Evolutionary conservation across 768 basidiomycete genomes (phyloP).

Genomic region (Hygrophorus russula): DNA sequence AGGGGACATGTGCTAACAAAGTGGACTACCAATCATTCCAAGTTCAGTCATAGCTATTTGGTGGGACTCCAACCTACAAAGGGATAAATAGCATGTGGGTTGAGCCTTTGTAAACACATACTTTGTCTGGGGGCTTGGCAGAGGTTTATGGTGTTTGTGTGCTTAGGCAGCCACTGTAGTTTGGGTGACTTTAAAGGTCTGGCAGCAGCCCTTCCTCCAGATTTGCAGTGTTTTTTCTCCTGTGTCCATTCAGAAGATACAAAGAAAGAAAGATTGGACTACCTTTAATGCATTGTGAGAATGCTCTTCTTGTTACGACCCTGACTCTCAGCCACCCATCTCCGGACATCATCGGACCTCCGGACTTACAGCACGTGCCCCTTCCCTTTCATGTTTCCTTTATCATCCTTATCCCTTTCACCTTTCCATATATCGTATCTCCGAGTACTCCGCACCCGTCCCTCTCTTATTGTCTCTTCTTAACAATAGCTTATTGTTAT

Average conservation of each 20-base stretch:
- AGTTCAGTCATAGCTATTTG: constrained; percentile 52
- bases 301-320: constrained; percentile 54
- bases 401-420: too few relatives aligned
- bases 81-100: background rate
- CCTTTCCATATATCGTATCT: too few relatives aligned
- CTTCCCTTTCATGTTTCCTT: too few relatives aligned
- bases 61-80: constrained; percentile 37
- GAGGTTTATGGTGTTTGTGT: constrained; percentile 43
- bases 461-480: too few relatives aligned
- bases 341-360: too few relatives aligned
- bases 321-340: too few relatives aligned
- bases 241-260: constrained; percentile 7
- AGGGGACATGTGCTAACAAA: constrained; percentile 37
- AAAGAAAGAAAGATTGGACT: constrained; percentile 4
- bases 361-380: too few relatives aligned
- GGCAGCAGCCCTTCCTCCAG: constrained; percentile 11
- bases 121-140: constrained; percentile 39
- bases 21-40: constrained; percentile 43
- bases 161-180: constrained; percentile 55
- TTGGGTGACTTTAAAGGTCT: constrained; percentile 19
- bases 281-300: constrained; percentile 45
- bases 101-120: constrained; percentile 1
- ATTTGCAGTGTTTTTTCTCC: constrained; percentile 18
- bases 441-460: too few relatives aligned
- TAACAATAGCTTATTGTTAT: too few relatives aligned